phyloP scores from a whole-genome alignment of 352 stramenopile species.

The Phytophthora sp. region DNA sequence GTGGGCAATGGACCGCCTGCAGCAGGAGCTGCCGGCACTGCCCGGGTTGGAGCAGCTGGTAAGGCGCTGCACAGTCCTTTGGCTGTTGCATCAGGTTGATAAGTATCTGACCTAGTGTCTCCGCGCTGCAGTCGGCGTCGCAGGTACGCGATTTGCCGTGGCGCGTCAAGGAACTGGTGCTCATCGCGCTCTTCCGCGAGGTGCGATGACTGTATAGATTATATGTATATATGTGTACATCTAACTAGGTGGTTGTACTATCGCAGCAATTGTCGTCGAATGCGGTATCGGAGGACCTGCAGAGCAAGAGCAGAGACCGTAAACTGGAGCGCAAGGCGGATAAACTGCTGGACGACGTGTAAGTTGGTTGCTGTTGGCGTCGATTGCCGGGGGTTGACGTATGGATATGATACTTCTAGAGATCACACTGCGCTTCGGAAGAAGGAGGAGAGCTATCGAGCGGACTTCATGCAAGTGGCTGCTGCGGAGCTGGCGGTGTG shows the following conservation, averaged over 20 bases:
- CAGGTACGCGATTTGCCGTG: conserved; percentile 59
- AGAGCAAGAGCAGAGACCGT: conserved; percentile 36
- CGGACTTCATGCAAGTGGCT: conserved; percentile 60
- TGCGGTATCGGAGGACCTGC: conserved; percentile 43
- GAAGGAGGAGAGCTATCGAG: conserved; percentile 64
- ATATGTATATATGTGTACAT: too few relatives aligned
- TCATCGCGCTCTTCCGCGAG: conserved; percentile 61
- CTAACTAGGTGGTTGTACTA: too few relatives aligned
- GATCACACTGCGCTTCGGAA: conserved; percentile 49
- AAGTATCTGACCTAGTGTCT: not conserved
- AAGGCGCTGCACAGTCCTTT: not conserved
- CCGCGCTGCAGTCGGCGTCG: conserved; percentile 34
- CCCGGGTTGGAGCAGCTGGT: conserved; percentile 44
- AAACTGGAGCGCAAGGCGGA: conserved; percentile 60
- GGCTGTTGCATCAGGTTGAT: not conserved
- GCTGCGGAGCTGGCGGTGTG: conserved; percentile 57
- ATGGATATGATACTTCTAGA: conserved; percentile 21
- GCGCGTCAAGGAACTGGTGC: conserved; percentile 51
- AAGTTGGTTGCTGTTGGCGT: not conserved
- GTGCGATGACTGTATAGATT: too few relatives aligned
- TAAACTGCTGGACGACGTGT: conserved; percentile 44
- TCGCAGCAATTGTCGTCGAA: conserved; percentile 54
- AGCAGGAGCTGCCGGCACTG: conserved; percentile 42
- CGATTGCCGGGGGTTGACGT: too few relatives aligned
- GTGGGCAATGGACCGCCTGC: conserved; percentile 32